These are phyloP conservation scores for Trichocomaceae sp. DNA, from an alignment of 2,329 filamentous ascomycete genomes.

Conservation along the genomic window DNA sequence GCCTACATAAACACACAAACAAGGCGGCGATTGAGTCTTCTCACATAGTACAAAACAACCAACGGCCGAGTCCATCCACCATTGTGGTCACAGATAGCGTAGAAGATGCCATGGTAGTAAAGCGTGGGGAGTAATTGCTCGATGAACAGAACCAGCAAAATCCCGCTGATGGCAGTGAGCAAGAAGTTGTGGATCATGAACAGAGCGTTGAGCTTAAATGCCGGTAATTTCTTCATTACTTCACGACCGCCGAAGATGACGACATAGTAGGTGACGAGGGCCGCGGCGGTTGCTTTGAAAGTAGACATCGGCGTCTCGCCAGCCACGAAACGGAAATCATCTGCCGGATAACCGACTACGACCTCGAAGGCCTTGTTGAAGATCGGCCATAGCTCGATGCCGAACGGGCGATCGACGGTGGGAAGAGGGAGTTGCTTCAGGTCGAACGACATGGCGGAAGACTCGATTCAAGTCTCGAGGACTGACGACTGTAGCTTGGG, in stretches of 20 bases:
- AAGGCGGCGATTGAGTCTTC: conserved; percentile 43
- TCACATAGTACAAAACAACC: conserved; percentile 92
- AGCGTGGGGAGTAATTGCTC: conserved; percentile 87
- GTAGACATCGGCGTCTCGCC: conserved; percentile 87
- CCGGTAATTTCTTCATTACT: conserved; percentile 77
- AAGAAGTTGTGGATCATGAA: conserved; percentile 98
- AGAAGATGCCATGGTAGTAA: conserved; percentile 74
- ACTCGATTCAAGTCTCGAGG: not conserved
- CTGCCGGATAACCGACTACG: conserved; percentile 71
- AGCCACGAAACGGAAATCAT: conserved; percentile 76
- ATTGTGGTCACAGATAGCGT: conserved; percentile 66
- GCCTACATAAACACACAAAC: not conserved
- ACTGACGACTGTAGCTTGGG: not conserved
- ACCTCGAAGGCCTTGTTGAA: conserved; percentile 80
- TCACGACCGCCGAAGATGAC: conserved; percentile 90
- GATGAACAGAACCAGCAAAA: conserved; percentile 74
- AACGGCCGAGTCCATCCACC: conserved; percentile 93
- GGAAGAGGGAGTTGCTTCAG: conserved; percentile 55
- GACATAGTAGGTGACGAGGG: conserved; percentile 82
- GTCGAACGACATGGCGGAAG: conserved; percentile 43
- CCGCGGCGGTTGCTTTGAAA: conserved; percentile 69
- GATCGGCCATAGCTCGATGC: conserved; percentile 84
- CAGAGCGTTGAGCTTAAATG: conserved; percentile 78
- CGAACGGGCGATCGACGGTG: conserved; percentile 86
- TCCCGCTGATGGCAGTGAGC: conserved; percentile 76